These are phyloP conservation scores for sorghum (Sorghum bicolor) DNA, from an alignment of 176 grass and related monocot genomes.

Conservation along the genomic window DNA sequence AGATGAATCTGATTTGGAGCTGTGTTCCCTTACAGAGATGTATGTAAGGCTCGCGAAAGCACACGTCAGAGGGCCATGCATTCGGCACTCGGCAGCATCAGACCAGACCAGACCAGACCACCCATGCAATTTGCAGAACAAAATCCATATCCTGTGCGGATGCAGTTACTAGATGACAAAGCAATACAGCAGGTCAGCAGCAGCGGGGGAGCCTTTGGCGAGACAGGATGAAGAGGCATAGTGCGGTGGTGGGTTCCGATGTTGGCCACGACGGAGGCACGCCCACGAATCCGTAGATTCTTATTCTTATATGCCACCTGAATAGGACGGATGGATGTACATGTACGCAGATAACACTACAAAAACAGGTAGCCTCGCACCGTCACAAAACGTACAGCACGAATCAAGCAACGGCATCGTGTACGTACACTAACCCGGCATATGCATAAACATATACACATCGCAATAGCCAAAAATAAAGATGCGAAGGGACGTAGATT, in stretches of 20 bases:
- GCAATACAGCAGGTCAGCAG: neutral
- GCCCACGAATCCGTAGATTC: conserved; percentile 14
- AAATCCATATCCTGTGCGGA: neutral
- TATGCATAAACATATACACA: neutral
- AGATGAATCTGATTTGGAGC: neutral
- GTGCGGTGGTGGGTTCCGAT: conserved; percentile 22
- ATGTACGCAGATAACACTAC: neutral
- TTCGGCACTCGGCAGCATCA: neutral
- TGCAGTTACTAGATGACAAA: conserved; percentile 24
- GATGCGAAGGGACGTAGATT: neutral
- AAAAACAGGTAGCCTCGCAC: neutral
- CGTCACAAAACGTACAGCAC: neutral
- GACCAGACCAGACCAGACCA: neutral
- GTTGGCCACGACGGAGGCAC: conserved; percentile 43
- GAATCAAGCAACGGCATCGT: conserved; percentile 1
- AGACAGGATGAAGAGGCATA: conserved; percentile 3
- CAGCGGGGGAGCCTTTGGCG: neutral
- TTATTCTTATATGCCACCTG: conserved; percentile 22
- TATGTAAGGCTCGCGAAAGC: neutral
- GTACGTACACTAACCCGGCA: neutral
- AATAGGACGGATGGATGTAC: neutral
- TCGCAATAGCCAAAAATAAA: neutral
- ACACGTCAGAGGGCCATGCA: neutral
- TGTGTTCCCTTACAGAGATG: neutral
- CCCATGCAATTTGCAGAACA: neutral